Evolutionary conservation across 2,329 filamentous ascomycete species (phyloP).

Genomic region (Hortaea werneckii): DNA sequence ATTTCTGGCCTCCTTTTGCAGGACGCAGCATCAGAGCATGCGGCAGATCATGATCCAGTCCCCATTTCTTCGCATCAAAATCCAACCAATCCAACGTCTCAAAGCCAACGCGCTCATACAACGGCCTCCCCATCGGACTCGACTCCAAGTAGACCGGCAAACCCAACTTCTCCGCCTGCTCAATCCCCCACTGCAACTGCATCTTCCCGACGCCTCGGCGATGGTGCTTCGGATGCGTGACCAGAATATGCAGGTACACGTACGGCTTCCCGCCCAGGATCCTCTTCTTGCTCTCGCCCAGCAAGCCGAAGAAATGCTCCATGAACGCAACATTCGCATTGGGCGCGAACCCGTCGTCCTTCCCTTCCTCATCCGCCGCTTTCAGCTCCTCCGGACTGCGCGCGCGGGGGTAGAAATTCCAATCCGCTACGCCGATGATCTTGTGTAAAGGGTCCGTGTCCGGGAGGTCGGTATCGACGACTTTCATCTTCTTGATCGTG

Average conservation of each 20-base stretch:
- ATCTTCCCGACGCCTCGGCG: constrained; percentile 30
- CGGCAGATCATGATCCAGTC: constrained; percentile 13
- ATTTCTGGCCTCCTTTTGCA: constrained; percentile 3
- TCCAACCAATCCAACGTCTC: constrained; percentile 16
- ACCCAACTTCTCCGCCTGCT: constrained; percentile 30
- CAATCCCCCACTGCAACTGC: constrained; percentile 30
- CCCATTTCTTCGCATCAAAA: constrained; percentile 20
- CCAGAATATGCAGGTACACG: constrained; percentile 18
- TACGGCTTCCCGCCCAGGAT: constrained; percentile 18
- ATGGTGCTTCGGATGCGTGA: constrained; percentile 31
- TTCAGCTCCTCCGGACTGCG: constrained; percentile 19
- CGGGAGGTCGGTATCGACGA: constrained; percentile 20
- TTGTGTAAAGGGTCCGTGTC: constrained; percentile 10
- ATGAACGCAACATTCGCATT: constrained; percentile 10
- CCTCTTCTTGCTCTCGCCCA: constrained; percentile 11
- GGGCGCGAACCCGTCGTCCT: constrained; percentile 9
- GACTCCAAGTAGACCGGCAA: constrained; percentile 32
- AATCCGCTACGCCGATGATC: constrained; percentile 23
- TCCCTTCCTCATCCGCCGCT: constrained; percentile 12
- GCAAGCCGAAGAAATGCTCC: constrained; percentile 13
- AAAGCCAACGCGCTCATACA: constrained; percentile 33
- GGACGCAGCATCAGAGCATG: constrained; percentile 19
- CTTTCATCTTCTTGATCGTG: constrained; percentile 14
- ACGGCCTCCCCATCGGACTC: constrained; percentile 24
- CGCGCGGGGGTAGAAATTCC: constrained; percentile 19